Evolutionary conservation across 164 flowering plant genomes (phyloP).

Genomic region (Aristolochia californica): DNA sequence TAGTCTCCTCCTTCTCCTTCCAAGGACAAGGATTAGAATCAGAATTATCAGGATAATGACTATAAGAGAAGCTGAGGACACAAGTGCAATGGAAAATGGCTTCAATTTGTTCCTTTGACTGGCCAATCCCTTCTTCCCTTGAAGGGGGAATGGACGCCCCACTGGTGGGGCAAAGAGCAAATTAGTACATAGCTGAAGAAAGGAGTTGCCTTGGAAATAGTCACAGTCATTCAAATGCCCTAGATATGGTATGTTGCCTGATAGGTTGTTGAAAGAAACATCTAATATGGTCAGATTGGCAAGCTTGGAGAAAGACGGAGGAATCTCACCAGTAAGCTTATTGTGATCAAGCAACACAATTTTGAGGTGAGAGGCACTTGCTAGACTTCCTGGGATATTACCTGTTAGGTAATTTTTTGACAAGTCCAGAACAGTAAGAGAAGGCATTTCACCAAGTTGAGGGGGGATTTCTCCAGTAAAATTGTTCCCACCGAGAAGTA

Average conservation of each 20-base stretch:
- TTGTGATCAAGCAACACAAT: slow-evolving; percentile 45
- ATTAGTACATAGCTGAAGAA: slow-evolving; percentile 31
- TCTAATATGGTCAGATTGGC: slow-evolving; percentile 30
- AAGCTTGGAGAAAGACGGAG: slow-evolving; percentile 39
- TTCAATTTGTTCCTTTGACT: slow-evolving; percentile 18
- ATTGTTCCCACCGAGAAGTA: slow-evolving; percentile 45
- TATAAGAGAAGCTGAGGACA: slow-evolving; percentile 28
- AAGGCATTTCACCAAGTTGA: slow-evolving; percentile 32
- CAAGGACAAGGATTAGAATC: slow-evolving; percentile 17
- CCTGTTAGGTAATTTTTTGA: slow-evolving; percentile 43
- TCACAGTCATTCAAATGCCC: slow-evolving; percentile 27
- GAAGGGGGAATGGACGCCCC: slow-evolving; percentile 23
- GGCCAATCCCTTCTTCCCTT: slow-evolving; percentile 10
- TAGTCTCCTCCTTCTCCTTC: slow-evolving; percentile 35
- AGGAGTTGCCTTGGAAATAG: slow-evolving; percentile 36
- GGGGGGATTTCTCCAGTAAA: slow-evolving; percentile 47
- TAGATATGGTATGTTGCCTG: slow-evolving; percentile 49
- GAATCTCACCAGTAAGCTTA: slow-evolving; percentile 45
- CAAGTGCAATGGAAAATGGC: slow-evolving; percentile 21
- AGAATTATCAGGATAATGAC: slow-evolving; percentile 20
- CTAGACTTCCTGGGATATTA: slow-evolving; percentile 37
- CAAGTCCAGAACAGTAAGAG: slow-evolving; percentile 42
- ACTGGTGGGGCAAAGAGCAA: slow-evolving; percentile 17
- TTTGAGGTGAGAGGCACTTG: slow-evolving; percentile 33
- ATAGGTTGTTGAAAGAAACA: slow-evolving; percentile 63